Conservation (phyloP, 352 stramenopile genomes). For the Phytophthora megakarya region DNA sequence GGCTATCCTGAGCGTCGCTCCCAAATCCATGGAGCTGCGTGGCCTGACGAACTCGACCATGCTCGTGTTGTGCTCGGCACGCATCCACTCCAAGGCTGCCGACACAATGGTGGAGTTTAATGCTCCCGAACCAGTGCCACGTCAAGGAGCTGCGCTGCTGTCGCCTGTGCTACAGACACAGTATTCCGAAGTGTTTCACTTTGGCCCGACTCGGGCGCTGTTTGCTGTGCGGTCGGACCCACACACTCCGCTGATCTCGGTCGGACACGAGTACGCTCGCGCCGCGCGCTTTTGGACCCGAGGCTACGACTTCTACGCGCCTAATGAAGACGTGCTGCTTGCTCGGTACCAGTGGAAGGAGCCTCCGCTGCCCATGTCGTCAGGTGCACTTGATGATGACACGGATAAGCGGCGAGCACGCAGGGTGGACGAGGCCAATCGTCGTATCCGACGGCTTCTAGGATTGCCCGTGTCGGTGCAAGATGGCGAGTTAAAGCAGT, state of each 20-base stretch:
- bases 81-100: constrained; percentile 67
- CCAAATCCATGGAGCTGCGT: constrained; percentile 59
- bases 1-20: constrained; percentile 77
- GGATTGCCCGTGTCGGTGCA: constrained; percentile 50
- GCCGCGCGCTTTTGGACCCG: constrained; percentile 86
- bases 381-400: constrained; percentile 15
- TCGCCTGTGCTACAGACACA: constrained; percentile 73
- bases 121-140: constrained; percentile 56
- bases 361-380: constrained; percentile 26
- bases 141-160: constrained; percentile 36
- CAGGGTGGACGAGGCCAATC: constrained; percentile 43
- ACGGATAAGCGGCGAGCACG: constrained; percentile 26
- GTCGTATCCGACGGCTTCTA: constrained; percentile 71
- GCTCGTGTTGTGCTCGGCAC: constrained; percentile 79
- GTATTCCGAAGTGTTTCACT: constrained; percentile 87
- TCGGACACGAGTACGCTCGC: constrained; percentile 78
- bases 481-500: constrained; percentile 40
- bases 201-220: constrained; percentile 62
- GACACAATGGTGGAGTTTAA: constrained; percentile 84
- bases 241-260: constrained; percentile 55
- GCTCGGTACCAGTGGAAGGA: constrained; percentile 63
- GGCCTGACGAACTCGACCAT: constrained; percentile 41
- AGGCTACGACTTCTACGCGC: constrained; percentile 88
- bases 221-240: constrained; percentile 77
- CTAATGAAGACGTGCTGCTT: constrained; percentile 65